Base-by-base conservation (phyloP, 2,329 filamentous ascomycete species). In the Lasiodiplodia hormozganensis region DNA sequence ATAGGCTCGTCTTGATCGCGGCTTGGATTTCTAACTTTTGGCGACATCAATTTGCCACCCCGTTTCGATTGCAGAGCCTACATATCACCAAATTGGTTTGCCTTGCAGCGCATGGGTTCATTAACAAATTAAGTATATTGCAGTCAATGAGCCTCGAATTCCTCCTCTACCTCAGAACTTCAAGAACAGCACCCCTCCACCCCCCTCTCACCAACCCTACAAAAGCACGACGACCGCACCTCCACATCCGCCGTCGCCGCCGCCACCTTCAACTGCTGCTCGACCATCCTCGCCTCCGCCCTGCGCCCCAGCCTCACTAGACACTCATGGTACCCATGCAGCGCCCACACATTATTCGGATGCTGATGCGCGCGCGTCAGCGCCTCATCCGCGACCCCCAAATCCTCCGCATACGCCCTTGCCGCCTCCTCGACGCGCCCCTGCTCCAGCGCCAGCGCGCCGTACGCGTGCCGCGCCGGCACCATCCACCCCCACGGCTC, bases 401-500 rank as follows among this genome's bases (percentile, higher is more conserved):
- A 72, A 73, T 83, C 81, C 8, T 77, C 81, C n/a, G 72, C 76
- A 56, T 82, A 82, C 11, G 76, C 77, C 7, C 72, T 71, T n/a
- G 75, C 73, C 7, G 81, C 81, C 62, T 81, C 77, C 67, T 79
- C 75, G 5, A 80, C 70, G 18, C 70, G 71, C 12, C 85, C 87
- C 73, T 91, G 90, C 74, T 93, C 91, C 14, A 92, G 82, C 34
- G 92, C 76, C 5, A 94, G 81, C 0, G 90, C 91, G 1, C 88
- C 90, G 64, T 90, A 90, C 0, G 90, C 90, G 76, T 93, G 91
- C 2, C 90, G 83, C 0, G 88, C 86, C 0, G 91, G 91, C 8
- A 92, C 89, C 90, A 93, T 92, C 90, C 90, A 93, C 0, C 89
- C 89, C 90, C 90, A 93, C 0, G 91, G 91, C 75, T 94, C 91